These are phyloP conservation scores for Tulasnella sp. DNA, from an alignment of 768 basidiomycete genomes.

Conservation along the genomic window DNA sequence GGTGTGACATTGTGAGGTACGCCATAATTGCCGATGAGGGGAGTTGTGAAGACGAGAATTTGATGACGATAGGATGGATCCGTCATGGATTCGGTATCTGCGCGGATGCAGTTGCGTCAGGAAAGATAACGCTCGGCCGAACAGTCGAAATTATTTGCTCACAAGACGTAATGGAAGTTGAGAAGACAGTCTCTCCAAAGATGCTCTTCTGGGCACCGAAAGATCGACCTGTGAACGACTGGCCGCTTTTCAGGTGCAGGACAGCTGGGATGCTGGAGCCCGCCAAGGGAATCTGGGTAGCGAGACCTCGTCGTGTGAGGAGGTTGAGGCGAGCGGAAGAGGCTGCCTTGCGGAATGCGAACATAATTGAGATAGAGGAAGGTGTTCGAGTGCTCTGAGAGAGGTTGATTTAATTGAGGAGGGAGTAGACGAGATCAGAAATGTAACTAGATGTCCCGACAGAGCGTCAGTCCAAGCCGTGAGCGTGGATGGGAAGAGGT, in stretches of 20 bases:
- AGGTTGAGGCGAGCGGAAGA: constrained; percentile 40
- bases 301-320: constrained; percentile 35
- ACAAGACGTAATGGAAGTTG: constrained; percentile 98
- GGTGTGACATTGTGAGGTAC: constrained; percentile 91
- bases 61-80: constrained; percentile 98
- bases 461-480: not conserved
- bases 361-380: not conserved
- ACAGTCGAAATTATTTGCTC: constrained; percentile 36
- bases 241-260: constrained; percentile 89
- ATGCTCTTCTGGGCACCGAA: constrained; percentile 86
- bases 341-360: constrained; percentile 33
- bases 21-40: constrained; percentile 98
- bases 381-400: constrained; percentile 1
- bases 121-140: not conserved
- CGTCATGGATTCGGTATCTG: constrained; percentile 99
- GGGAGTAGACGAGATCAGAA: constrained; percentile 85
- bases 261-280: constrained; percentile 57
- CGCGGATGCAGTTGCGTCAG: not conserved
- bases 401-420: constrained; percentile 40
- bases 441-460: constrained; percentile 56
- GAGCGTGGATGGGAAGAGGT: not conserved
- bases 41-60: constrained; percentile 97
- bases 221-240: constrained; percentile 82
- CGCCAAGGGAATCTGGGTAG: constrained; percentile 44
- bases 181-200: constrained; percentile 98